These are phyloP conservation scores for Diplotaxis tenuifolia DNA, from an alignment of 345 rosid genomes.

Conservation along the genomic window DNA sequence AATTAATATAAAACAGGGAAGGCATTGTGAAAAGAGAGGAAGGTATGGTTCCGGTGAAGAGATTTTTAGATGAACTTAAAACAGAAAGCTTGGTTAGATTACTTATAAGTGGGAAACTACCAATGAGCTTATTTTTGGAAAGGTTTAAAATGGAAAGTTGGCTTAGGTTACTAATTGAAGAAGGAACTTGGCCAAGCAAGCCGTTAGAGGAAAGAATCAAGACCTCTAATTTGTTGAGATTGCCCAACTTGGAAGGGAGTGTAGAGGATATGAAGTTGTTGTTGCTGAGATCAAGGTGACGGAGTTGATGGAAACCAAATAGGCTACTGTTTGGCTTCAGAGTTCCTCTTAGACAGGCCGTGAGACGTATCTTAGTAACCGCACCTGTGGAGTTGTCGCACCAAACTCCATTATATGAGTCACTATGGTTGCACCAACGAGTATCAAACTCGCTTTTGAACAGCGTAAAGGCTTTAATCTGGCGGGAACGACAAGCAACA, in stretches of 20 bases:
- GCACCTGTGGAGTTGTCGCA: background rate
- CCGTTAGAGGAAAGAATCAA: background rate
- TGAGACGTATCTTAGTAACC: background rate
- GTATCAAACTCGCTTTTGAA: background rate
- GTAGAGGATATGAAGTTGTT: conserved; percentile 20
- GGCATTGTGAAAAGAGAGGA: background rate
- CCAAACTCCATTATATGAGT: background rate
- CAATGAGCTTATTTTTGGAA: too few species aligned
- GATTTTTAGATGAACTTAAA: background rate
- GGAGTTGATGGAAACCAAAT: background rate
- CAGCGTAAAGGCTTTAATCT: background rate
- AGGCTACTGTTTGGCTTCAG: conserved; percentile 25
- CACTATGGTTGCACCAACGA: background rate
- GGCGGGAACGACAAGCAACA: background rate
- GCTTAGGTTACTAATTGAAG: conserved; percentile 8
- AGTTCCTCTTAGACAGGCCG: background rate
- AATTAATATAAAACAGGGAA: background rate
- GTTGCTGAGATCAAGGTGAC: background rate
- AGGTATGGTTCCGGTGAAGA: conserved; percentile 9
- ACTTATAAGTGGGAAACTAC: background rate
- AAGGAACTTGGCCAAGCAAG: background rate
- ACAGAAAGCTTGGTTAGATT: background rate
- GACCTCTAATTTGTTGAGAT: background rate
- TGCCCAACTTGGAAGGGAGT: conserved; percentile 4
- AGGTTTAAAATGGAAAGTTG: background rate